Percentiles rank a stretch among this genome's conserved stretches.
phyloP scores from a whole-genome alignment of 441 rosid species.

The Melastoma candidum region DNA sequence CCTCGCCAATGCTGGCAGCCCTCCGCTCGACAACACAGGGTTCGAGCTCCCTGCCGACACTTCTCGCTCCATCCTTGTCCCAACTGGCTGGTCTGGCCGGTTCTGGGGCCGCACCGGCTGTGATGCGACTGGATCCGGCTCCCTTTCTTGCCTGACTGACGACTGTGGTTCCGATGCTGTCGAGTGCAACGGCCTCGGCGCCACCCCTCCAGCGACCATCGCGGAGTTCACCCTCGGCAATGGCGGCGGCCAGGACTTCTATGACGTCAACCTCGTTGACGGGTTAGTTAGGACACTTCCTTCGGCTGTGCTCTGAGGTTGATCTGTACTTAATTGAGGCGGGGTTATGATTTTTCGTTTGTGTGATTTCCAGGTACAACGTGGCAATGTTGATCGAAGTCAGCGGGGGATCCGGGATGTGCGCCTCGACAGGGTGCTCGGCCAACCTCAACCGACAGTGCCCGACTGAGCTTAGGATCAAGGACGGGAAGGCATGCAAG shows the following conservation, averaged over 20 bases:
- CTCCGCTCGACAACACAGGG: slow-evolving; percentile 13
- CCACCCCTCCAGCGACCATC: slow-evolving; percentile 1
- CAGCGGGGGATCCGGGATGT: too few relatives aligned
- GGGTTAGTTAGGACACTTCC: background rate
- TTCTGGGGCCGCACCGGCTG: slow-evolving; percentile 12
- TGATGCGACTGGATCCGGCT: background rate
- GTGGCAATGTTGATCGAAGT: too few relatives aligned
- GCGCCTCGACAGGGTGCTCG: slow-evolving; percentile 9
- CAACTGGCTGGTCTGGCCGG: slow-evolving; percentile 10
- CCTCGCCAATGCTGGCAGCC: slow-evolving; percentile 12
- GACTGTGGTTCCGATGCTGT: slow-evolving; percentile 2
- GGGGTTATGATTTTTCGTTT: too few relatives aligned
- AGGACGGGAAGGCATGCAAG: slow-evolving; percentile 12
- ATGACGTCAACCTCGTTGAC: slow-evolving; percentile 10
- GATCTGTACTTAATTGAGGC: too few relatives aligned
- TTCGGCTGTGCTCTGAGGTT: too few relatives aligned
- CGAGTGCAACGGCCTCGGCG: slow-evolving; percentile 5
- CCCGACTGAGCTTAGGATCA: slow-evolving; percentile 12
- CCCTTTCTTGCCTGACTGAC: slow-evolving; percentile 2
- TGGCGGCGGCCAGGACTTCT: slow-evolving; percentile 5
- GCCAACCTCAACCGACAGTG: slow-evolving; percentile 14
- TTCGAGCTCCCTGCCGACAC: slow-evolving; percentile 12
- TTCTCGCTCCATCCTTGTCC: background rate
- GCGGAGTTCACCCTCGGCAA: slow-evolving; percentile 7
- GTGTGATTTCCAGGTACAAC: too few relatives aligned